Base-by-base conservation (phyloP, 768 basidiomycete genomes). In the Boletus tylopilopsis region DNA sequence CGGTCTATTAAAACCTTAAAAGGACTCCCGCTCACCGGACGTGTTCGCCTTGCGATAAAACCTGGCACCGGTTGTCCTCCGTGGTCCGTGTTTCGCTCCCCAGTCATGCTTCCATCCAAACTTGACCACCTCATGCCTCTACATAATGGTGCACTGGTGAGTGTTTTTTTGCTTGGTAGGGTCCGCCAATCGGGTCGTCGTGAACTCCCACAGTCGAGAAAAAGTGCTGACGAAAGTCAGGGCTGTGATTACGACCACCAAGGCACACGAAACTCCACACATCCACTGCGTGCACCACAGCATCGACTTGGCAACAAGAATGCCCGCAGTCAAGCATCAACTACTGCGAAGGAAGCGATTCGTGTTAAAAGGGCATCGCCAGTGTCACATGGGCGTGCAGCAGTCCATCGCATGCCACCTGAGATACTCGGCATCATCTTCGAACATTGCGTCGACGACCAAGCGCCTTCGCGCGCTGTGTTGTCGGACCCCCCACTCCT, bases 341-440 rank as follows among this genome's bases (percentile, higher is more conserved):
- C 18, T 16, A 13, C 25, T 12, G 19, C 27, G 22, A 48, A 38
- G 24, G 15, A 38, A 11, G 24, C 27, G 6, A 23, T 40, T 6
- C 33, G 41, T 16, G 18, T 39, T 25, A 22, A 18, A 30, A 49
- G 12, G 24, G 6, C 18, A 25, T 33, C 33, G 4, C 22, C 41
- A 15, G 8, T 6, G 15, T 16, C 46, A n/a, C 30, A 19, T 9
- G 29, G 21, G 12, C 27, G 50, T 40, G 38, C 50, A 13, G 25
- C 32, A 15, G 32, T 45, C 6, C 46, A 55, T 19, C 46, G 56
- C 12, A 50, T 66, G 19, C 64, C 63, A 5, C 63, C 64, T 1
- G 58, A 81, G 68, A 67, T 81, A 78, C 56, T 76, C 2, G 53
- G 56, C 15, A 54, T 56, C 22, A 59, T 64, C 6, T 64, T 64